Evolutionary conservation across 169 alveolate genomes (phyloP), one percentile per base, ranked within the genome.

Genomic region (Plasmodium coatneyi): DNA sequence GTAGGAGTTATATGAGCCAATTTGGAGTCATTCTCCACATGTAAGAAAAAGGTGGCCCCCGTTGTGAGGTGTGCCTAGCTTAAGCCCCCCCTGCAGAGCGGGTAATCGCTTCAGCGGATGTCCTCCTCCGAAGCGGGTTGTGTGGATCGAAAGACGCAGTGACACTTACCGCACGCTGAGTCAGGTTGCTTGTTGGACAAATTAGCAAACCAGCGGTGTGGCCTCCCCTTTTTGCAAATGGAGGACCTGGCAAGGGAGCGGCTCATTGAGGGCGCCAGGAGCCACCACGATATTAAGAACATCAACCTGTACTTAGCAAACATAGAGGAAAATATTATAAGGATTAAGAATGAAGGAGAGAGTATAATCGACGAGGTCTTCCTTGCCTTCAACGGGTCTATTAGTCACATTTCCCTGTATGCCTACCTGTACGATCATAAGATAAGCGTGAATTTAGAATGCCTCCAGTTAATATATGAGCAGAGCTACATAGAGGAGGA

Each of bases 401-500:
- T 84, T 10, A 74, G 93, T 10, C 93, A 84, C 56, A 43, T 84
- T 16, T 84, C 93, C 25, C 66, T 84, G 25, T 84, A 84, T 16
- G 54, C 93, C 28, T 84, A 84, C 54, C 74, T 84, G 28, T 84
- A 49, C 80, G 93, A 84, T 28, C 93, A 84, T 28, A 84, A 84
- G 60, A 16, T 84, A 46, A 32, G 60, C 16, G 93, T 84, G 1
- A 83, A 78, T 19, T 74, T 84, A 74, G 84, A 84, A 3, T 74
- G 93, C 30, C 66, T 84, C 22, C 79, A 74, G 54, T n/a, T 74
- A 14, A 84, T 84, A 5, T 84, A 84, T 52, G 93, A 84, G 28
- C 86, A 84, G 76, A 74, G 86, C 60, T 84, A 84, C 43, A 74
- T 84, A 52, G 93, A 84, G 28, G 93, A 84, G 39, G 93, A 84